phyloP scores from a whole-genome alignment of 2,329 filamentous ascomycete species.

The Penicillium aurantiogriseum region DNA sequence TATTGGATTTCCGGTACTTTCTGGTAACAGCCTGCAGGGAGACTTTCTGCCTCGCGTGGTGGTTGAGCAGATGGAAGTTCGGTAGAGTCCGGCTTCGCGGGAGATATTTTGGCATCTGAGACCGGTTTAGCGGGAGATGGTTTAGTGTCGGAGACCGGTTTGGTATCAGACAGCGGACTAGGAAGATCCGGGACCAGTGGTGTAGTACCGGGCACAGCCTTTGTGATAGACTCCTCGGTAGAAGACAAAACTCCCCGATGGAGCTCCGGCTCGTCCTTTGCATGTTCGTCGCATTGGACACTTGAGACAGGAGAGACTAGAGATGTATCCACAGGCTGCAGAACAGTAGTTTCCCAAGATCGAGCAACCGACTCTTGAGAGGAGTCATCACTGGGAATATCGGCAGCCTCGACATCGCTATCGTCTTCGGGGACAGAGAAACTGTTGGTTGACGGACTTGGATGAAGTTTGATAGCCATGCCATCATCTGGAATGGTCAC shows the following conservation, averaged over 20 bases:
- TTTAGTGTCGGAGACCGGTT: not conserved
- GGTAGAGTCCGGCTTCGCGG: not conserved
- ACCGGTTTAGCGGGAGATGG: not conserved
- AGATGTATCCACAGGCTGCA: not conserved
- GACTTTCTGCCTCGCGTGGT: not conserved
- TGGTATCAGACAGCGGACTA: not conserved
- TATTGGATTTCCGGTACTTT: not conserved
- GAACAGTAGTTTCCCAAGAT: not conserved
- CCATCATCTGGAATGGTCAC: not conserved
- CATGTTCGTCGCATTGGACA: not conserved
- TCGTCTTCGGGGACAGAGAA: conserved; percentile 45
- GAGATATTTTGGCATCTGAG: not conserved
- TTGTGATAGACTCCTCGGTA: not conserved
- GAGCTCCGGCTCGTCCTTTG: not conserved
- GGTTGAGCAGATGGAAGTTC: not conserved
- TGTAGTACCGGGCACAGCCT: not conserved
- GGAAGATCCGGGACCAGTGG: not conserved
- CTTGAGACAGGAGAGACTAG: not conserved
- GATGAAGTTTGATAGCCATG: not conserved
- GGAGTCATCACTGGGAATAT: not conserved
- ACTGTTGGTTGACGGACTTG: conserved; percentile 33
- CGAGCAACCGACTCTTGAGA: not conserved
- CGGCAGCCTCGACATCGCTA: conserved; percentile 24
- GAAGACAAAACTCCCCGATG: not conserved
- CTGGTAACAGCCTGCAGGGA: conserved; percentile 5